These are phyloP conservation scores for Pseudogymnoascus destructans DNA, from an alignment of 2,329 filamentous ascomycete genomes.

Conservation along the genomic window DNA sequence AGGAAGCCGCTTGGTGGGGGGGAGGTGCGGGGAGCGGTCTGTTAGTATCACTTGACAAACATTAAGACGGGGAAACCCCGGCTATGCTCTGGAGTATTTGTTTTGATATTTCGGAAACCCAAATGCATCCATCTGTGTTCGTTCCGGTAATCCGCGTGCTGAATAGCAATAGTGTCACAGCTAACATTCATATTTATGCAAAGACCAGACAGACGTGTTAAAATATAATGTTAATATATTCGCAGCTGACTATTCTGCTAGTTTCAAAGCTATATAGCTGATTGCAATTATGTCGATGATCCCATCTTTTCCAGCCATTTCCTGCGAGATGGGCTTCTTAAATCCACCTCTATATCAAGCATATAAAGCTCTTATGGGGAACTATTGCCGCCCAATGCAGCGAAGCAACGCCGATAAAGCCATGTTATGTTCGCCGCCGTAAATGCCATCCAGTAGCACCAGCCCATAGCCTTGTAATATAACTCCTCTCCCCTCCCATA, in stretches of 20 bases:
- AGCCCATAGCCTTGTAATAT: background rate
- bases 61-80: background rate
- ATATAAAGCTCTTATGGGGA: background rate
- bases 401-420: background rate
- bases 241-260: background rate
- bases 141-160: background rate
- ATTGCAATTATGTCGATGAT: background rate
- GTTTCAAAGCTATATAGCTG: background rate
- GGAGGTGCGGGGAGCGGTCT: background rate
- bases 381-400: background rate
- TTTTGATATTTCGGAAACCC: background rate
- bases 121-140: background rate
- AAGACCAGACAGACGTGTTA: background rate
- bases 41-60: conserved; percentile 6
- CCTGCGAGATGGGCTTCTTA: conserved; percentile 6
- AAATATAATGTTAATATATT: conserved; percentile 5
- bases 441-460: conserved; percentile 6
- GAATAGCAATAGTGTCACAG: background rate
- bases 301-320: conserved; percentile 2
- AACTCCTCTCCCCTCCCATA: background rate
- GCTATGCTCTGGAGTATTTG: conserved; percentile 1
- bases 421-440: background rate
- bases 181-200: background rate
- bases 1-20: background rate
- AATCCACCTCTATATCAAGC: conserved; percentile 6